A percentile compares a stretch with the other conserved stretches of the same genome.
phyloP scores from a whole-genome alignment of 2,329 filamentous ascomycete genomes.

The Penicillium sp. region DNA sequence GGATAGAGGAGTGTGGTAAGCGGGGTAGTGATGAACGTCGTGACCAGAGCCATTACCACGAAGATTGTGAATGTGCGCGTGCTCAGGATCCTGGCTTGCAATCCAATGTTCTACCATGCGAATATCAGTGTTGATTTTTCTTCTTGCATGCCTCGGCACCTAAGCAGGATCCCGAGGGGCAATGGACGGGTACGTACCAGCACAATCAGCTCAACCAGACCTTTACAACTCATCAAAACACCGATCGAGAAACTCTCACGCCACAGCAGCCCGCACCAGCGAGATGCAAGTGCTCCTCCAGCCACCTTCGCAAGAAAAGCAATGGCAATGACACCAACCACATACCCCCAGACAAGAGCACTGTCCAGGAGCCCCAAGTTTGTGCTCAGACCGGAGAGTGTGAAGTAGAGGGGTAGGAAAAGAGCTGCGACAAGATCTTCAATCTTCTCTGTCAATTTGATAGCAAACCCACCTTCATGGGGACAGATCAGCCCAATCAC shows the following conservation, averaged over 20 bases:
- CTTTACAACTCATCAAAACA: slow-evolving; percentile 93
- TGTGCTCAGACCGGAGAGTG: slow-evolving; percentile 84
- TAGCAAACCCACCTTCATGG: slow-evolving; percentile 85
- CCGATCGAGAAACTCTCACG: slow-evolving; percentile 87
- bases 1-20: slow-evolving; percentile 75
- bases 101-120: slow-evolving; percentile 69
- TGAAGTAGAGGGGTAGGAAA: slow-evolving; percentile 90
- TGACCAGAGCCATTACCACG: slow-evolving; percentile 88
- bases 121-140: background rate
- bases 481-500: slow-evolving; percentile 86
- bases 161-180: background rate
- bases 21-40: slow-evolving; percentile 81
- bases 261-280: slow-evolving; percentile 77
- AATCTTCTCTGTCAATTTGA: slow-evolving; percentile 90
- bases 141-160: background rate
- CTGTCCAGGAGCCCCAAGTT: slow-evolving; percentile 80
- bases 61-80: slow-evolving; percentile 87
- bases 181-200: slow-evolving; percentile 54
- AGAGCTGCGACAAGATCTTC: slow-evolving; percentile 85
- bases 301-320: slow-evolving; percentile 85
- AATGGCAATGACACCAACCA: slow-evolving; percentile 76
- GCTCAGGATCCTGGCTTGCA: slow-evolving; percentile 80
- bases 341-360: slow-evolving; percentile 86
- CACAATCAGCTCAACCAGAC: slow-evolving; percentile 93
- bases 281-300: slow-evolving; percentile 78